Percentiles rank a stretch among this genome's conserved stretches.
Evolutionary conservation across 2,329 filamentous ascomycete species (phyloP).

Genomic region (Beauveria asiatica): DNA sequence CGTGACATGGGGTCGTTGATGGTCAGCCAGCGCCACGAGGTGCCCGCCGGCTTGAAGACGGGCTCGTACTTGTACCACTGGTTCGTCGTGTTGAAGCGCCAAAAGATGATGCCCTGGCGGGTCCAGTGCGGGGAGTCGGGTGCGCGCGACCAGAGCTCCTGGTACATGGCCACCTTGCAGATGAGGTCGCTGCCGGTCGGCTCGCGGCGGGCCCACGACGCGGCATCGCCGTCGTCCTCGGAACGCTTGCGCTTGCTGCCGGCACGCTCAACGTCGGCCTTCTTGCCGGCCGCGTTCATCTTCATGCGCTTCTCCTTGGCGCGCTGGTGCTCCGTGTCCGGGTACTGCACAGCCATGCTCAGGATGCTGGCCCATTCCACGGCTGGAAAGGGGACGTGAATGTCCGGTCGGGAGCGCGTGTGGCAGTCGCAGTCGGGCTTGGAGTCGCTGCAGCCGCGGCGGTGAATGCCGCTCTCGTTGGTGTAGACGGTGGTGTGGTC

Average conservation of each 20-base stretch:
- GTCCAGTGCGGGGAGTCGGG: slow-evolving; percentile 41
- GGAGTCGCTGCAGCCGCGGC: slow-evolving; percentile 40
- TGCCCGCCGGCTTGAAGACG: slow-evolving; percentile 43
- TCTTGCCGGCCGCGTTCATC: slow-evolving; percentile 26
- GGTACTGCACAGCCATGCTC: slow-evolving; percentile 46
- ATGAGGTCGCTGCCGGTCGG: slow-evolving; percentile 47
- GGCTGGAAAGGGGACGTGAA: slow-evolving; percentile 50
- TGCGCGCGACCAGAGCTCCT: slow-evolving; percentile 53
- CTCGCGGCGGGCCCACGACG: slow-evolving; percentile 31
- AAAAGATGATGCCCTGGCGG: slow-evolving; percentile 52
- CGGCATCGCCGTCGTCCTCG: slow-evolving; percentile 32
- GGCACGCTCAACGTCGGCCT: slow-evolving; percentile 22
- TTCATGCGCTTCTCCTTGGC: slow-evolving; percentile 30
- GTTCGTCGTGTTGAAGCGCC: slow-evolving; percentile 51
- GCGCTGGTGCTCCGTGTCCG: slow-evolving; percentile 32
- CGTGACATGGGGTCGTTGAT: slow-evolving; percentile 52
- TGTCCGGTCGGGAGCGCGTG: slow-evolving; percentile 36
- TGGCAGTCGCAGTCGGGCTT: slow-evolving; percentile 44
- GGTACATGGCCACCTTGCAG: slow-evolving; percentile 56
- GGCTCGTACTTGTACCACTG: slow-evolving; percentile 41
- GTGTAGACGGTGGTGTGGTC: slow-evolving; percentile 34
- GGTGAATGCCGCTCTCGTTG: slow-evolving; percentile 45
- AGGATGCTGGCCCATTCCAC: slow-evolving; percentile 51
- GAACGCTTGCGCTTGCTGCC: slow-evolving; percentile 32
- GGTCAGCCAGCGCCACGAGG: slow-evolving; percentile 54